Evolutionary conservation across 1,284 basidiomycete species (phyloP).

Genomic region (Takashimella tepidaria): DNA sequence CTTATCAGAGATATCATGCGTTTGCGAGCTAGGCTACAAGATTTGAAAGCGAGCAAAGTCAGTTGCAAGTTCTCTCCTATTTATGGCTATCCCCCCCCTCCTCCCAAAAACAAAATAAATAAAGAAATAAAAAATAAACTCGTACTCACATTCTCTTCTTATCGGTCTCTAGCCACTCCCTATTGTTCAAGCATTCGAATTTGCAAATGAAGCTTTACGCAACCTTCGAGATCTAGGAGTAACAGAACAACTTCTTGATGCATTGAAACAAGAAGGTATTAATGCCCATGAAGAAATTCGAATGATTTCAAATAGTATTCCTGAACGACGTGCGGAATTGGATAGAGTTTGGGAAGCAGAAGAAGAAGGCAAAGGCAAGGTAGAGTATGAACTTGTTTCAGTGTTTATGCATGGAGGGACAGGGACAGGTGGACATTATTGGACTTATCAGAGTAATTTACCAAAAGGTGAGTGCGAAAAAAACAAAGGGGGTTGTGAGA

Average conservation of each 20-base stretch:
- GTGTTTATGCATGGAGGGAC: conserved; percentile 94
- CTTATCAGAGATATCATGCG: conserved; percentile 63
- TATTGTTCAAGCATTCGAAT: conserved; percentile 28
- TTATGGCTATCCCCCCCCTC: too few relatives aligned
- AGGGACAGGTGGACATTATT: conserved; percentile 45
- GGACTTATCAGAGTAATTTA: conserved; percentile 46
- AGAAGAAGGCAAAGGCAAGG: conserved; percentile 41
- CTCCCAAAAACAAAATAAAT: too few relatives aligned
- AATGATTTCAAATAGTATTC: conserved; percentile 55
- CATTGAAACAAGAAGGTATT: conserved; percentile 53
- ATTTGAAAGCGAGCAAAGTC: conserved; percentile 66
- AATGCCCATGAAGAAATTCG: conserved; percentile 60
- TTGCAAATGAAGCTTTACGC: conserved; percentile 25
- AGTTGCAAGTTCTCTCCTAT: too few relatives aligned
- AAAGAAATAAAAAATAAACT: too few relatives aligned
- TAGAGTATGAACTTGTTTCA: conserved; percentile 84
- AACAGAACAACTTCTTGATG: conserved; percentile 26
- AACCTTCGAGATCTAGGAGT: conserved; percentile 52
- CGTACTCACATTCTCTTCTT: background rate
- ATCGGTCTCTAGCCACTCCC: conserved; percentile 26
- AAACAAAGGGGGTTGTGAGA: background rate
- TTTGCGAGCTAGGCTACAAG: conserved; percentile 61
- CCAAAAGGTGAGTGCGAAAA: conserved; percentile 31
- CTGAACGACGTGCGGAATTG: conserved; percentile 61
- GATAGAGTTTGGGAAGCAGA: conserved; percentile 73